Evolutionary conservation across 1,139 yeast genomes (phyloP).

Genomic region (Candida dubliniensis): DNA sequence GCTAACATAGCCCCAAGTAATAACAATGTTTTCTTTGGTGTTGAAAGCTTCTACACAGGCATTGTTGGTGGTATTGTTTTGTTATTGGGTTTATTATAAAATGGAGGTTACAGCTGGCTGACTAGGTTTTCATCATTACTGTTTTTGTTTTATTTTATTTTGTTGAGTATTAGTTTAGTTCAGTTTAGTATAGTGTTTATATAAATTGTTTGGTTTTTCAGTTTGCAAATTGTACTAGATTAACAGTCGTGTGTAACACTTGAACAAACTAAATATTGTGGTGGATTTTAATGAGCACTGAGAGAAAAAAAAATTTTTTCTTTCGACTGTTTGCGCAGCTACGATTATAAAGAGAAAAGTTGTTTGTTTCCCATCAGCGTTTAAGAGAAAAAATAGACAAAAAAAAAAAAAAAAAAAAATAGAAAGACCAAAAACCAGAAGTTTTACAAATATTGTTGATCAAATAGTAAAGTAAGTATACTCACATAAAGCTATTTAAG

Average conservation of each 20-base stretch:
- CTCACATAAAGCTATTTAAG: too few species aligned
- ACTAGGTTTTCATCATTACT: neutral
- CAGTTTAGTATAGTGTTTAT: neutral
- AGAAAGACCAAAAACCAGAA: too few species aligned
- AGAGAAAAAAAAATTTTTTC: neutral
- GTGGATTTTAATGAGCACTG: too few species aligned
- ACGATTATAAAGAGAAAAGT: conserved; percentile 1
- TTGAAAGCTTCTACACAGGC: conserved; percentile 9
- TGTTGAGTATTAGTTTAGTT: too few species aligned
- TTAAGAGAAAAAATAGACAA: neutral
- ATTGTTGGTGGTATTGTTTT: conserved; percentile 8
- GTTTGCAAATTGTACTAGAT: too few species aligned
- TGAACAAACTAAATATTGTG: too few species aligned
- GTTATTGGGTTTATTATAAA: conserved; percentile 10
- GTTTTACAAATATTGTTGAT: too few species aligned
- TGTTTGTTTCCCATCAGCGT: conserved; percentile 2
- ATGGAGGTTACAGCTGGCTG: neutral
- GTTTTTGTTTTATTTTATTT: neutral
- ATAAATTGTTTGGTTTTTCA: neutral
- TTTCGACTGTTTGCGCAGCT: neutral
- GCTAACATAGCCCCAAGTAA: conserved; percentile 4
- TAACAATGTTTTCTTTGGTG: neutral
- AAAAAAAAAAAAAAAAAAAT: too few species aligned
- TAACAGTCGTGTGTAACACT: conserved; percentile 1
- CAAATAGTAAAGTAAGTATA: too few species aligned